Conservation (phyloP, 208 protist genomes). For the Leishmania guyanensis region DNA sequence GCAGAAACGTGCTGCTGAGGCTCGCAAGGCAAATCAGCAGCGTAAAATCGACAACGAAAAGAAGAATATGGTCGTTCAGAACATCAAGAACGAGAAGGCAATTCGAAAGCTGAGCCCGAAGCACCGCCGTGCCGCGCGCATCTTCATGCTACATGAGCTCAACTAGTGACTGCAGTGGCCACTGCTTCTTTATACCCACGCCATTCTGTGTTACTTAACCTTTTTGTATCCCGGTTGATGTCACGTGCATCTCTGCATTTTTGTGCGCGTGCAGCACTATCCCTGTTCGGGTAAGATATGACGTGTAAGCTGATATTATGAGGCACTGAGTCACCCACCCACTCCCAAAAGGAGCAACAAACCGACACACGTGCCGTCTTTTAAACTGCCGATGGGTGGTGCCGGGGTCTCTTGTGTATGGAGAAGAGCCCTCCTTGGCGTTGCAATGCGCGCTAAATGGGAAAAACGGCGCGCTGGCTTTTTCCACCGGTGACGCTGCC, state of each 20-base stretch:
- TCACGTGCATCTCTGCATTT: not conserved
- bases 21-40: slow-evolving; percentile 82
- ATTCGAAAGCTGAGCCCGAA: slow-evolving; percentile 90
- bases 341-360: not conserved
- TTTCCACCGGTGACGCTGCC: not conserved
- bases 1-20: slow-evolving; percentile 68
- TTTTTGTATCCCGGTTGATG: not conserved
- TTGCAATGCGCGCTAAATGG: not conserved
- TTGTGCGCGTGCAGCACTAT: not conserved
- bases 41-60: slow-evolving; percentile 86
- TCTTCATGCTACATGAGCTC: slow-evolving; percentile 91
- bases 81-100: slow-evolving; percentile 89
- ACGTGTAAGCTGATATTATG: slow-evolving; percentile 1
- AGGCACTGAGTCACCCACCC: not conserved
- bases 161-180: slow-evolving; percentile 24
- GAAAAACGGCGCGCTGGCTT: no score
- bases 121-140: slow-evolving; percentile 83
- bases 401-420: not conserved
- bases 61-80: slow-evolving; percentile 93
- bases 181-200: not conserved
- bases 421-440: not conserved
- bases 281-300: not conserved
- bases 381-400: not conserved
- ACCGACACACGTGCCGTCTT: not conserved
- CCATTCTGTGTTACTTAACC: not conserved